Percentiles rank a stretch among this genome's conserved stretches.
Evolutionary conservation across 2,329 filamentous ascomycete species (phyloP).

Genomic region (Coleophoma eucalyptorum): DNA sequence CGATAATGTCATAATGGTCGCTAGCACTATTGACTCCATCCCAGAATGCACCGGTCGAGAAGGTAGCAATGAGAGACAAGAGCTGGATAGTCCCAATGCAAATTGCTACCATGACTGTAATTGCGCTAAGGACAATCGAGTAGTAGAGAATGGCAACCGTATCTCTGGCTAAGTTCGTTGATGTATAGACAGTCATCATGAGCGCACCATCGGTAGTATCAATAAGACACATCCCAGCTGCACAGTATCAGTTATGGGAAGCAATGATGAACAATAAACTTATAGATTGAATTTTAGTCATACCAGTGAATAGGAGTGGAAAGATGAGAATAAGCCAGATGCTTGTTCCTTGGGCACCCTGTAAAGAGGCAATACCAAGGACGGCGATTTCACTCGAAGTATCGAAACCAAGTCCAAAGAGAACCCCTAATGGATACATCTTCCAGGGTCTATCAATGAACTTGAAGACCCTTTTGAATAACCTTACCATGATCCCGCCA

Average conservation of each 20-base stretch:
- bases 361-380: conserved; percentile 83
- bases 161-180: conserved; percentile 72
- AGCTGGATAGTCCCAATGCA: conserved; percentile 86
- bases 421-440: conserved; percentile 85
- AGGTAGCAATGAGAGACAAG: conserved; percentile 72
- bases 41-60: conserved; percentile 81
- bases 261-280: not conserved
- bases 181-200: conserved; percentile 93
- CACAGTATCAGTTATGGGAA: conserved; percentile 1
- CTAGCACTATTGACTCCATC: conserved; percentile 74
- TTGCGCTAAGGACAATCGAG: conserved; percentile 43
- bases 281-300: conserved; percentile 15
- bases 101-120: conserved; percentile 28
- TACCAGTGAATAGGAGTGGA: conserved; percentile 81
- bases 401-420: conserved; percentile 93
- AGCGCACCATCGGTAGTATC: conserved; percentile 91
- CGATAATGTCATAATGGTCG: conserved; percentile 82
- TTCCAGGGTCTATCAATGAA: conserved; percentile 81
- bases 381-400: conserved; percentile 93
- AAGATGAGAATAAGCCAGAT: conserved; percentile 96
- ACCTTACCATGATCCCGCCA: conserved; percentile 66
- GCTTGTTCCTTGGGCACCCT: conserved; percentile 79
- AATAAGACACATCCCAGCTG: conserved; percentile 89
- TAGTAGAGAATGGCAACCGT: conserved; percentile 91
- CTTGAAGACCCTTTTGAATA: conserved; percentile 74